Conservation (phyloP, 1,284 basidiomycete genomes). For the Tylopilus sp. region DNA sequence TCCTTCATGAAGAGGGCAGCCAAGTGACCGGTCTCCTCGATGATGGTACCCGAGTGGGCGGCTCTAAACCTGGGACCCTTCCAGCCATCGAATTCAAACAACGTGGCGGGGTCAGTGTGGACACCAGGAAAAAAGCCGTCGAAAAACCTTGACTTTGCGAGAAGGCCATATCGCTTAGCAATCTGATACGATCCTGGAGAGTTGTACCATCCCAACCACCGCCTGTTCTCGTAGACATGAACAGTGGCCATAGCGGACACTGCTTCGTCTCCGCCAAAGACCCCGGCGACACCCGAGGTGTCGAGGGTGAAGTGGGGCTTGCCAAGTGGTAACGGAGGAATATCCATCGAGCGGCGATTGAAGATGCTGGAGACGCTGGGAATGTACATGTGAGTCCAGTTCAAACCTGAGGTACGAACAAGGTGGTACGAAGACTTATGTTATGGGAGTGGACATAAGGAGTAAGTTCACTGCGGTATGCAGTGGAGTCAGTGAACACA, state of each 20-base stretch:
- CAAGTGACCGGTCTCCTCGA: conserved; percentile 23
- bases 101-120: conserved; percentile 25
- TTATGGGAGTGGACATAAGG: neutral
- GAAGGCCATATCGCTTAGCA: conserved; percentile 29
- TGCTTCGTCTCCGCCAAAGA: conserved; percentile 36
- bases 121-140: conserved; percentile 32
- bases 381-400: conserved; percentile 21
- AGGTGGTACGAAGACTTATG: conserved; percentile 7
- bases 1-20: conserved; percentile 25
- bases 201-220: conserved; percentile 37
- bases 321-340: conserved; percentile 11
- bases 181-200: conserved; percentile 35
- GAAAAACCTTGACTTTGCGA: conserved; percentile 30
- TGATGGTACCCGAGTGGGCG: conserved; percentile 20
- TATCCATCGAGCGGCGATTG: conserved; percentile 13
- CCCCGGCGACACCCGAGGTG: conserved; percentile 30
- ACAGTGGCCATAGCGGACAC: conserved; percentile 35
- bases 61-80: conserved; percentile 30
- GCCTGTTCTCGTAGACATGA: conserved; percentile 30
- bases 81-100: conserved; percentile 30
- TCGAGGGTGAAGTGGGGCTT: conserved; percentile 24
- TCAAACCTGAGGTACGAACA: neutral
- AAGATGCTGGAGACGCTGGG: conserved; percentile 18
- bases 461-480: neutral
- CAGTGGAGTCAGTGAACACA: neutral